Conservation (phyloP, 305 asterid species). For the Stenogyne calaminthoides region DNA sequence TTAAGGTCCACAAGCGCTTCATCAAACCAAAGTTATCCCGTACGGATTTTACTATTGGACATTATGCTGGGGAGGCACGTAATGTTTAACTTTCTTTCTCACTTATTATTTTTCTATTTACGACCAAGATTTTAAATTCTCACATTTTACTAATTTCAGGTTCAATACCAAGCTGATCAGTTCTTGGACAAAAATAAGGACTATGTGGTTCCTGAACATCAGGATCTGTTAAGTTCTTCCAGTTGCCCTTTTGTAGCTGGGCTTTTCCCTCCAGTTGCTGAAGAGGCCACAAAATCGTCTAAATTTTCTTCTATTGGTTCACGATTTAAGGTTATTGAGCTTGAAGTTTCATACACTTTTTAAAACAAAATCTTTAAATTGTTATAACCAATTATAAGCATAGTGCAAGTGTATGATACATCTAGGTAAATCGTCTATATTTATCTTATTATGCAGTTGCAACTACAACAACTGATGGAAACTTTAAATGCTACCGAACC, state of each 20-base stretch:
- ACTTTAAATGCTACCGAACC: constrained; percentile 96
- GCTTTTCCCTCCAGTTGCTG: constrained; percentile 87
- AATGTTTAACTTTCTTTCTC: constrained; percentile 28
- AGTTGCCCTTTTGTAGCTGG: constrained; percentile 92
- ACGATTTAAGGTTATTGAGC: constrained; percentile 82
- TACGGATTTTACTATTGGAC: constrained; percentile 82
- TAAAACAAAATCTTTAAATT: background rate
- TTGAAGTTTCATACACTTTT: constrained; percentile 23
- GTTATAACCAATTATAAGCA: background rate
- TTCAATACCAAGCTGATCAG: constrained; percentile 90
- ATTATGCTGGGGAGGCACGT: constrained; percentile 98
- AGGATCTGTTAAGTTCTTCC: constrained; percentile 89
- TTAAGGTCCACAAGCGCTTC: constrained; percentile 90
- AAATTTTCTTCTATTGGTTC: constrained; percentile 98
- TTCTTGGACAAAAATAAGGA: constrained; percentile 98
- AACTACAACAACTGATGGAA: constrained; percentile 92
- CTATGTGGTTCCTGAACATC: constrained; percentile 96
- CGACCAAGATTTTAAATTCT: constrained; percentile 28
- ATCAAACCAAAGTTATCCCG: constrained; percentile 96
- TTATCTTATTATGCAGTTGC: constrained; percentile 70
- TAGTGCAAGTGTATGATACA: constrained; percentile 14
- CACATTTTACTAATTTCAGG: constrained; percentile 57
- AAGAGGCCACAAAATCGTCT: constrained; percentile 86
- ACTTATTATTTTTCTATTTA: constrained; percentile 24
- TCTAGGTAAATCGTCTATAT: constrained; percentile 15